Percentiles rank a stretch among this genome's conserved stretches.
Evolutionary conservation across 805 yeast genomes (phyloP).

Genomic region (Saccharomycopsis babjevae): DNA sequence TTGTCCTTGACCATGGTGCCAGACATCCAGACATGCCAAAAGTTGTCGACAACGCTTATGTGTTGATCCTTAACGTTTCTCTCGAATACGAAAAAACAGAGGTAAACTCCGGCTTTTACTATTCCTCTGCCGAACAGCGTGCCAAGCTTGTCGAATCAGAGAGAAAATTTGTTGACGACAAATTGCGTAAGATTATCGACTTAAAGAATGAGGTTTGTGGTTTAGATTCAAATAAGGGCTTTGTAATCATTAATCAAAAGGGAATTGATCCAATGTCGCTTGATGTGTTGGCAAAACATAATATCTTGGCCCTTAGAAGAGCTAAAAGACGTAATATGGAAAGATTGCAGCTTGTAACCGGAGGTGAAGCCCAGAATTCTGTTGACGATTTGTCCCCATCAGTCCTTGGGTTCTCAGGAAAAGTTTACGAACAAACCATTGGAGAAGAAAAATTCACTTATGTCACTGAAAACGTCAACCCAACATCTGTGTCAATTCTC

Average conservation of each 20-base stretch:
- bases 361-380: slow-evolving; percentile 96
- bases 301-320: slow-evolving; percentile 88
- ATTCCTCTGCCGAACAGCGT: slow-evolving; percentile 91
- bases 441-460: slow-evolving; percentile 98
- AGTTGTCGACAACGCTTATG: slow-evolving; percentile 68
- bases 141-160: slow-evolving; percentile 90
- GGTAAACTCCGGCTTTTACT: slow-evolving; percentile 91
- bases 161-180: slow-evolving; percentile 89
- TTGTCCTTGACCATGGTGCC: slow-evolving; percentile 96
- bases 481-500: slow-evolving; percentile 82
- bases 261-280: slow-evolving; percentile 98
- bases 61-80: slow-evolving; percentile 84
- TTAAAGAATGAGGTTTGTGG: slow-evolving; percentile 89
- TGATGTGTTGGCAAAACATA: slow-evolving; percentile 86
- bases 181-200: slow-evolving; percentile 81
- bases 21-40: slow-evolving; percentile 99
- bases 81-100: slow-evolving; percentile 96
- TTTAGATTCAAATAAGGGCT: slow-evolving; percentile 58
- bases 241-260: slow-evolving; percentile 93
- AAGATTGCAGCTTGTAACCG: slow-evolving; percentile 89
- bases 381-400: slow-evolving; percentile 83
- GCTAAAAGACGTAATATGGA: slow-evolving; percentile 99
- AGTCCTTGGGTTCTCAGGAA: slow-evolving; percentile 80
- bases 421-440: slow-evolving; percentile 81
- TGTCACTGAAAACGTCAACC: slow-evolving; percentile 81